phyloP scores from a whole-genome alignment of 116 monocot genomes.

The Dioscorea cayenensis region DNA sequence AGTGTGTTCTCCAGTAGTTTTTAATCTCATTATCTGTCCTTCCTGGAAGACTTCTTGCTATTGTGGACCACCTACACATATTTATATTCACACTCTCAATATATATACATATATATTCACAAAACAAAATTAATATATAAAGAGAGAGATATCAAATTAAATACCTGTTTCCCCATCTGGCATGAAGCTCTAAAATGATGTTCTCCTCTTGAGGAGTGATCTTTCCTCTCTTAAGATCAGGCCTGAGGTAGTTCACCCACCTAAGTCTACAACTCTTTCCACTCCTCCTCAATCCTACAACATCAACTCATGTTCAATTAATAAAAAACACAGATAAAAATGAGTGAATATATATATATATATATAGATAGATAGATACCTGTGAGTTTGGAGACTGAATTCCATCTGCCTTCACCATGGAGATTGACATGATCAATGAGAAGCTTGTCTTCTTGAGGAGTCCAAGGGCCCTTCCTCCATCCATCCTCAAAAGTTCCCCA shows the following conservation, averaged over 20 bases:
- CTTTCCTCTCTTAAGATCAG: conserved; percentile 45
- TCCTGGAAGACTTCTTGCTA: conserved; percentile 61
- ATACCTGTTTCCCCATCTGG: conserved; percentile 43
- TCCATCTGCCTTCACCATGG: conserved; percentile 66
- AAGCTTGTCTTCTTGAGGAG: conserved; percentile 52
- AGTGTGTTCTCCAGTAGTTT: conserved; percentile 85
- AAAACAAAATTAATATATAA: too few species aligned
- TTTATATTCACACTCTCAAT: background rate
- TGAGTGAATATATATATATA: background rate
- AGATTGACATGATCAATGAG: conserved; percentile 48
- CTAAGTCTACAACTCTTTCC: conserved; percentile 35
- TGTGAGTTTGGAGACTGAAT: conserved; percentile 39
- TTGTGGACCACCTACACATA: conserved; percentile 57
- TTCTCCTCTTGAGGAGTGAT: conserved; percentile 44
- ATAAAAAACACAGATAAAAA: too few species aligned
- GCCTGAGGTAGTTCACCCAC: conserved; percentile 46
- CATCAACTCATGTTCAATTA: background rate
- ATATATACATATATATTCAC: background rate
- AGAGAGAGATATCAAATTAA: too few species aligned
- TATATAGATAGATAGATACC: conserved; percentile 14
- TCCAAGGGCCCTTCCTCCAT: conserved; percentile 68
- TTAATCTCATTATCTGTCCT: conserved; percentile 87
- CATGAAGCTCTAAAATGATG: conserved; percentile 39
- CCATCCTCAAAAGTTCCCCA: conserved; percentile 15
- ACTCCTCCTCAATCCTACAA: conserved; percentile 25